These are phyloP conservation scores for Nicotiana paniculata DNA, from an alignment of 257 asterid species.

Conservation along the genomic window DNA sequence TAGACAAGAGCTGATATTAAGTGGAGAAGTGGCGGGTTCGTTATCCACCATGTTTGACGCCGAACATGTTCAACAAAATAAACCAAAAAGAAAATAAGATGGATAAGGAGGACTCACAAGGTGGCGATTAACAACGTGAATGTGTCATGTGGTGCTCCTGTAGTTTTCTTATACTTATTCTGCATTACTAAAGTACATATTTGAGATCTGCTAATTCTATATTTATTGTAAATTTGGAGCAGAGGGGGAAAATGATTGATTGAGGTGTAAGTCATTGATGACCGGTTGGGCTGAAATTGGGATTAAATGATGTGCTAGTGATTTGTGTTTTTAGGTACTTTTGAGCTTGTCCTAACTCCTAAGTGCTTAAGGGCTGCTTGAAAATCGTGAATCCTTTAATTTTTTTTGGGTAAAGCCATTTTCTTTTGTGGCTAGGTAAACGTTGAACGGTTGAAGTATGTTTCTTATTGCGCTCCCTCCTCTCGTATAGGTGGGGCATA, in stretches of 20 bases:
- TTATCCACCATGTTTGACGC: too few species aligned
- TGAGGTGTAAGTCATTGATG: neutral
- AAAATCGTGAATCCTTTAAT: neutral
- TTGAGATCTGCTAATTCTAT: neutral
- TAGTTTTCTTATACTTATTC: neutral
- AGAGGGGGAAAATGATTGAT: neutral
- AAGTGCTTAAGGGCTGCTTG: neutral
- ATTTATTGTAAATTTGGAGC: neutral
- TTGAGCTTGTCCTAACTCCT: neutral
- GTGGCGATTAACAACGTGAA: neutral
- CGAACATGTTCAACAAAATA: neutral
- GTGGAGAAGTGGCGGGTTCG: too few species aligned
- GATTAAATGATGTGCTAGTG: neutral
- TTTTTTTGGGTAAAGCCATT: neutral
- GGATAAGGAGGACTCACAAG: neutral
- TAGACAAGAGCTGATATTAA: too few species aligned
- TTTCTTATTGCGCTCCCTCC: neutral
- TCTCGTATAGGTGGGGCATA: neutral
- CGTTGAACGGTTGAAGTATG: neutral
- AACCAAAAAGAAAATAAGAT: neutral
- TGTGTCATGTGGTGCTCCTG: neutral
- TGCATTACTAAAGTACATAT: neutral
- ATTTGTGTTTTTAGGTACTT: neutral
- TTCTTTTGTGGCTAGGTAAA: neutral
- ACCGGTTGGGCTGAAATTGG: neutral